Evolutionary conservation across 2,329 filamentous ascomycete species (phyloP), one percentile per base, ranked within the genome.

Genomic region (Dactylellina haptotyla): DNA sequence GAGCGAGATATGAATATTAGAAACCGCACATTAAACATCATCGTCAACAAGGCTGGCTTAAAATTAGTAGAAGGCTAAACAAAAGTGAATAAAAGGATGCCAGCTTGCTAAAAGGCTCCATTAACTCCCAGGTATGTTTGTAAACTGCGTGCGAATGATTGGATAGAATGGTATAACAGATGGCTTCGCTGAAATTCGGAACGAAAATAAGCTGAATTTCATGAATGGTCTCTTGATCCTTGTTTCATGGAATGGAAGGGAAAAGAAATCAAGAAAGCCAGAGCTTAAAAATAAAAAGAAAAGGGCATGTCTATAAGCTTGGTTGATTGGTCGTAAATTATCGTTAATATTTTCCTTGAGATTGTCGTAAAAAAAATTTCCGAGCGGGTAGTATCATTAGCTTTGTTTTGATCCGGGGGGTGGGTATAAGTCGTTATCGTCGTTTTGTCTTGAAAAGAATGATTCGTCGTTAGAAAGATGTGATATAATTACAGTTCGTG

Each of bases 351-450:
- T n/a, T 30, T 63, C 37, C 43, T 41, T 12, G 25, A 26, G 6
- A 18, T 23, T 66, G 23, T 48, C 41, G 14, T 46, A 10, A 46
- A 43, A 23, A 30, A 30, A 37, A 28, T 50, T 25, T 56, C 51
- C 51, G 20, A 58, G 50, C 20, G 51, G n/a, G n/a, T n/a, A n/a
- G 25, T 43, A 57, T 10, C 32, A 67, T 59, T 50, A 54, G 41
- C 16, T 30, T 50, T 59, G 25, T 32, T 37, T 5, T 56, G 48
- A 20, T 48, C 23, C 43, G 1, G 6, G 16, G 4, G 53, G n/a
- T n/a, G 65, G 56, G 65, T 70, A 61, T 70, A 62, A 48, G 54
- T 70, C 65, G 37, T 70, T 16, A 56, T 45, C 48, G 45, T 70
- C 65, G 48, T 70, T 28, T 43, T 32, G 14, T 18, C 30, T n/a